Conservation (phyloP, 805 yeast genomes). For the Candida maris region DNA sequence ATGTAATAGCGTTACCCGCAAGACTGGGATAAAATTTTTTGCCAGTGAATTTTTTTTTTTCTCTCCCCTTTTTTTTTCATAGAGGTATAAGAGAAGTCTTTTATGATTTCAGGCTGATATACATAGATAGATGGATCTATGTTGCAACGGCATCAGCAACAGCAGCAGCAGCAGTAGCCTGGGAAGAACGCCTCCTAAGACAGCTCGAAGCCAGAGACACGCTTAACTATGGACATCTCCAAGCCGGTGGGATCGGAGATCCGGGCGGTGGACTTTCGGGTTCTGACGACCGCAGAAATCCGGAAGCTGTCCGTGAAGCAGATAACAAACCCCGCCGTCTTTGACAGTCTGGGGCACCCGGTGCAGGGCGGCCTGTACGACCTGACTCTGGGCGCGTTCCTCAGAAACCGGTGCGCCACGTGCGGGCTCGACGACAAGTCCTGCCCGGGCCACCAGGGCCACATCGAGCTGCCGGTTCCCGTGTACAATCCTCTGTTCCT, state of each 20-base stretch:
- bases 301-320: conserved; percentile 89
- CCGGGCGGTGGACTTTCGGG: conserved; percentile 86
- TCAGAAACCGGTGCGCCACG: conserved; percentile 84
- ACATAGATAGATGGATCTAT: not conserved
- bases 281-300: conserved; percentile 77
- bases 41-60: too few species aligned
- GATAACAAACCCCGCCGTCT: conserved; percentile 91
- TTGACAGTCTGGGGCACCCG: conserved; percentile 95
- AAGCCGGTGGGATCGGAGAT: conserved; percentile 96
- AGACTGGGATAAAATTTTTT: not conserved
- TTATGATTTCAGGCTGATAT: not conserved
- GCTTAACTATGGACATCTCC: conserved; percentile 77
- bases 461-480: conserved; percentile 93
- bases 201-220: not conserved
- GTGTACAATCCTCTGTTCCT: conserved; percentile 94
- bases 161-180: too few species aligned
- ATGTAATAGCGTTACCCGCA: conserved; percentile 3
- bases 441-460: conserved; percentile 99
- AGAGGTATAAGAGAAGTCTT: not conserved
- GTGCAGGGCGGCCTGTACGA: conserved; percentile 92
- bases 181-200: not conserved
- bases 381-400: conserved; percentile 90
- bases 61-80: not conserved
- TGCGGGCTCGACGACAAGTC: conserved; percentile 93
- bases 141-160: too few species aligned